A percentile compares a stretch with the other conserved stretches of the same genome.
Conservation (phyloP, 768 basidiomycete genomes). For the Calocybe gangraenosa region DNA sequence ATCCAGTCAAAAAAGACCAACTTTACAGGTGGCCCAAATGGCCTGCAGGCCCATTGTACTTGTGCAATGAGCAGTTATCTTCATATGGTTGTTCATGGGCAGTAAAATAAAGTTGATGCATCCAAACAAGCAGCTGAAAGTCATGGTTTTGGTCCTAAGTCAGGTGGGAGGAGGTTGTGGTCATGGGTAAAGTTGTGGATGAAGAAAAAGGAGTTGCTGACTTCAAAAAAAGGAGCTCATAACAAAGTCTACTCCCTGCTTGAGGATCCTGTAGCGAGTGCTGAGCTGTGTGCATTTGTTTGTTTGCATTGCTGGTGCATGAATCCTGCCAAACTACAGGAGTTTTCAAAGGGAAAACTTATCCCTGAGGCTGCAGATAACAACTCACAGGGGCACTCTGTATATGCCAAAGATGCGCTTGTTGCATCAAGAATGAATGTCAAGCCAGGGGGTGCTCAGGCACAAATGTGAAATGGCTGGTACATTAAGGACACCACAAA, state of each 20-base stretch:
- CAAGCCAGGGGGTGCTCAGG: background rate
- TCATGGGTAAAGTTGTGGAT: slow-evolving; percentile 20
- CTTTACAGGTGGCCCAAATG: slow-evolving; percentile 13
- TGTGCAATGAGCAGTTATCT: slow-evolving; percentile 19
- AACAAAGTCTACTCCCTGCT: slow-evolving; percentile 24
- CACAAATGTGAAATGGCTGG: slow-evolving; percentile 6
- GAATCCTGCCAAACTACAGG: slow-evolving; percentile 26
- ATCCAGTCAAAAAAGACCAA: slow-evolving; percentile 11
- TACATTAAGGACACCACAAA: background rate
- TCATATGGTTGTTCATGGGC: slow-evolving; percentile 16
- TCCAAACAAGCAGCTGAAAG: slow-evolving; percentile 20
- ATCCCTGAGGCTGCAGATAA: slow-evolving; percentile 20
- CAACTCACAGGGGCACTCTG: slow-evolving; percentile 1
- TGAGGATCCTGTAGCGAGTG: slow-evolving; percentile 21
- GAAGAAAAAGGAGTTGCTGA: slow-evolving; percentile 17
- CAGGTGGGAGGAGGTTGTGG: background rate
- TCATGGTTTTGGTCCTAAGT: slow-evolving; percentile 15
- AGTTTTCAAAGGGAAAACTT: slow-evolving; percentile 21
- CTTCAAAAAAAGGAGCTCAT: slow-evolving; percentile 22
- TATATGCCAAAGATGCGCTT: slow-evolving; percentile 7
- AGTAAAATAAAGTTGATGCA: slow-evolving; percentile 20
- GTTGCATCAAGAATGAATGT: slow-evolving; percentile 4
- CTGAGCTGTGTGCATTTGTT: slow-evolving; percentile 25
- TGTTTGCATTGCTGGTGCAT: slow-evolving; percentile 32
- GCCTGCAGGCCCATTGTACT: slow-evolving; percentile 20